Conservation (phyloP, 257 asterid species). For the Scutellaria minor region DNA sequence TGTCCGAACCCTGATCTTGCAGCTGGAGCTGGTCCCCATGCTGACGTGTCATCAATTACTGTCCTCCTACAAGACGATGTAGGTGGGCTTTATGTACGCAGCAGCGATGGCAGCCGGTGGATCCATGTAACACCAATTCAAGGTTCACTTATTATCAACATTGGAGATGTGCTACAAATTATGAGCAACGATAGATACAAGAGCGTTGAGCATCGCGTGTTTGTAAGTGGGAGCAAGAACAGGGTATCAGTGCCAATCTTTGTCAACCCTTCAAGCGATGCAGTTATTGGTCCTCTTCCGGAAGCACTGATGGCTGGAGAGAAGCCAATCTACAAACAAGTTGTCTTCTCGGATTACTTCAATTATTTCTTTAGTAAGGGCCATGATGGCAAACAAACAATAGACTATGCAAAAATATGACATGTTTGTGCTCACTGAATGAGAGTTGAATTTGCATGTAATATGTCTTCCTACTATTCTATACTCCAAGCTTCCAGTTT, state of each 20-base stretch:
- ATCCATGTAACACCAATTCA: slow-evolving; percentile 52
- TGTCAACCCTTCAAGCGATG: slow-evolving; percentile 48
- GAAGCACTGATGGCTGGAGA: slow-evolving; percentile 52
- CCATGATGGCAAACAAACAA: slow-evolving; percentile 55
- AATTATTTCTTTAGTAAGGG: slow-evolving; percentile 58
- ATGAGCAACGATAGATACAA: slow-evolving; percentile 59
- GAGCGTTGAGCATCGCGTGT: slow-evolving; percentile 65
- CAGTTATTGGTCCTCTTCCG: slow-evolving; percentile 48
- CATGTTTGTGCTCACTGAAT: too few species aligned
- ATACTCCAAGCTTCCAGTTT: too few species aligned
- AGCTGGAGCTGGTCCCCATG: slow-evolving; percentile 57
- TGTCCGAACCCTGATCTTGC: slow-evolving; percentile 57
- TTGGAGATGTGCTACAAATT: slow-evolving; percentile 54
- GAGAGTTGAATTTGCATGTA: too few species aligned
- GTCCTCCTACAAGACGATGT: slow-evolving; percentile 64
- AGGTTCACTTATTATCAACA: slow-evolving; percentile 55
- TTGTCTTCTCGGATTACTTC: slow-evolving; percentile 54
- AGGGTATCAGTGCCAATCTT: slow-evolving; percentile 58
- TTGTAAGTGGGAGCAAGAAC: slow-evolving; percentile 38
- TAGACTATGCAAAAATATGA: slow-evolving; percentile 54
- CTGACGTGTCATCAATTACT: slow-evolving; percentile 57
- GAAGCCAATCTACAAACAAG: slow-evolving; percentile 45
- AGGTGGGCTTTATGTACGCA: slow-evolving; percentile 60
- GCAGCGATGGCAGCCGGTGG: slow-evolving; percentile 40
- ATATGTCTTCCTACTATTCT: too few species aligned